A percentile compares a stretch with the other conserved stretches of the same genome.
Conservation (phyloP, 2,329 filamentous ascomycete genomes). For the Fusarium sp. region DNA sequence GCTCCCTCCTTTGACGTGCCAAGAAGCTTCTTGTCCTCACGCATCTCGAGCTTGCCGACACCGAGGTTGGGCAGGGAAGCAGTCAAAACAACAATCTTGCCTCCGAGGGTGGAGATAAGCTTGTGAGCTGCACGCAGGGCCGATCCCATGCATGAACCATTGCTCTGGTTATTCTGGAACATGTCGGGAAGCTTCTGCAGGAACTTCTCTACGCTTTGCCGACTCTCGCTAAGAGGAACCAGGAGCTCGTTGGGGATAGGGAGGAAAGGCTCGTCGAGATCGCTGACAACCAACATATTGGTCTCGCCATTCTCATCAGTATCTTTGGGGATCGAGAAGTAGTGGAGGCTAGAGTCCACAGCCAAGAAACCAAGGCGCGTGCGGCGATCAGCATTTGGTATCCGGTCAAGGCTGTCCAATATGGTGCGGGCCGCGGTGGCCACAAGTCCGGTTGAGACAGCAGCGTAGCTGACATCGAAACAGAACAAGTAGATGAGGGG, state of each 20-base stretch:
- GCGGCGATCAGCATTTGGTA: slow-evolving; percentile 96
- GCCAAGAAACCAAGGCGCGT: slow-evolving; percentile 95
- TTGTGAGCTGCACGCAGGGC: slow-evolving; percentile 94
- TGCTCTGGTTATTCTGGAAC: slow-evolving; percentile 95
- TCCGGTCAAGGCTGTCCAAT: slow-evolving; percentile 91
- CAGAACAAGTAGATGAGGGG: slow-evolving; percentile 95
- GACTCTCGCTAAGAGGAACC: slow-evolving; percentile 87
- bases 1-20: slow-evolving; percentile 92
- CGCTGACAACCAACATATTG: slow-evolving; percentile 92
- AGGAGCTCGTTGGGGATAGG: slow-evolving; percentile 92
- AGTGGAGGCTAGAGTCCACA: slow-evolving; percentile 93
- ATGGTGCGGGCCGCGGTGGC: slow-evolving; percentile 94
- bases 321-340: slow-evolving; percentile 94
- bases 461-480: slow-evolving; percentile 91
- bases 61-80: slow-evolving; percentile 91
- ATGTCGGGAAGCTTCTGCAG: slow-evolving; percentile 90
- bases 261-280: slow-evolving; percentile 95
- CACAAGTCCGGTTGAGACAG: slow-evolving; percentile 88
- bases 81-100: slow-evolving; percentile 92
- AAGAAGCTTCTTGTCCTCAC: slow-evolving; percentile 95
- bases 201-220: slow-evolving; percentile 91
- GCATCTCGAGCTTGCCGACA: slow-evolving; percentile 87
- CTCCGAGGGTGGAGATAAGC: slow-evolving; percentile 91
- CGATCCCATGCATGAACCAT: slow-evolving; percentile 92
- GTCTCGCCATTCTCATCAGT: slow-evolving; percentile 85